Conservation (phyloP, 768 basidiomycete genomes). For the Fomitopsis pulvina region DNA sequence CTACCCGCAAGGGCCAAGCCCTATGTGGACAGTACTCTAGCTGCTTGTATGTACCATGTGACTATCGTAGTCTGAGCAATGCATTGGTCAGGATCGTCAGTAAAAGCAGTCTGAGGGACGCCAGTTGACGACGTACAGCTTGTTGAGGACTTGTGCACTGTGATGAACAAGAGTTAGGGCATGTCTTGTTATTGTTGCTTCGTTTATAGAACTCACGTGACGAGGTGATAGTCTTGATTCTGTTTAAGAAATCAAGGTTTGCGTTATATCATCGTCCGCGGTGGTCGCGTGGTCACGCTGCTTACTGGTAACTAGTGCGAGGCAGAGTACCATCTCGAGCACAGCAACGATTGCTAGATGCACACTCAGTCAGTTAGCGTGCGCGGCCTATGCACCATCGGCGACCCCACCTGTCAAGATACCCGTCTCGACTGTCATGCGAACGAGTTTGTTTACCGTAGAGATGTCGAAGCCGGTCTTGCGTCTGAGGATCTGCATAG, state of each 20-base stretch:
- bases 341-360: not conserved
- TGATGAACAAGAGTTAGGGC: not conserved
- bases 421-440: not conserved
- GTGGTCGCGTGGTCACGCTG: too few relatives aligned
- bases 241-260: not conserved
- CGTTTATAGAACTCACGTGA: not conserved
- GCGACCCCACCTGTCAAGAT: constrained; percentile 2
- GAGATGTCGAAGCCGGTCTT: not conserved
- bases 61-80: too few relatives aligned
- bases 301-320: not conserved
- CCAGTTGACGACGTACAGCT: constrained; percentile 3
- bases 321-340: not conserved
- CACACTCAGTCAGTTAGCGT: not conserved
- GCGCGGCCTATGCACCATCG: not conserved
- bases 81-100: too few relatives aligned
- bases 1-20: too few relatives aligned
- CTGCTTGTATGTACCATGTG: too few relatives aligned
- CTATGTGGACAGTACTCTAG: too few relatives aligned
- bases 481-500: not conserved
- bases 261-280: too few relatives aligned
- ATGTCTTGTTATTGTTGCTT: too few relatives aligned
- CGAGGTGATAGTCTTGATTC: not conserved
- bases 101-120: too few relatives aligned
- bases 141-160: constrained; percentile 3
- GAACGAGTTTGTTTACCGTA: not conserved